Evolutionary conservation across 345 rosid species (phyloP), one percentile per base, ranked within the genome.

Genomic region (Rhodomyrtus tomentosa): DNA sequence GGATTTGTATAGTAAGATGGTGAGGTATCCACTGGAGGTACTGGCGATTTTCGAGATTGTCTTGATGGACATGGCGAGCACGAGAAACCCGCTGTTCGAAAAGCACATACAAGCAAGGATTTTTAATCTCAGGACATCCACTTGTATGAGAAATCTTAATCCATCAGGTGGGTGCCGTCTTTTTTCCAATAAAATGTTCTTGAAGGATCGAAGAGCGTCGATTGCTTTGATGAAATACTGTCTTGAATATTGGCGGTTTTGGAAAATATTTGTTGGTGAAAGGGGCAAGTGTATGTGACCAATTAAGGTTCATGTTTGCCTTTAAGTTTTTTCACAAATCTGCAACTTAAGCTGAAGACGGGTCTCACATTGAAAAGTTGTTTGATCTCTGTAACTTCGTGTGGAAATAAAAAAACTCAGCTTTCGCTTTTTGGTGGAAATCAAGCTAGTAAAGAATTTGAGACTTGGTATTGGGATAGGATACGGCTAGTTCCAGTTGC

Each of bases 41-140:
- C 88, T 97, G 85, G 99, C 99, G 1, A 97, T 95, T 83, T 97
- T 97, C 27, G 99, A 97, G 86, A 95, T 97, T 49, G 99, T 97
- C 82, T 85, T 97, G 89, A 95, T 95, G 98, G 99, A 95, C 84
- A 93, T 97, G 82, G 98, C 95, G 36, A 93, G 95, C 50, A 82
- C 91, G 52, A 92, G 95, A 40, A 87, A 97, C 73, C 95, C 93
- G 14, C 86, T 95, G 88, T 95, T 95, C 42, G 99, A 95, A 84
- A 95, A 93, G 87, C 99, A 95, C 80, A 96, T 95, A 80, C 98
- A 95, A 91, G 98, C 94, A 2, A 91, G 98, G 85, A 87, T 95
- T 86, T 93, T 85, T 55, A 94, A 95, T 90, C 96, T 97, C 58
- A 95, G 89, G 92, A 83, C 89, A 15, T 95, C 96, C 4, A 94